Percentiles rank a stretch among this genome's conserved stretches.
These are phyloP conservation scores for Anthracocystis walkeri DNA, from an alignment of 1,284 basidiomycete genomes.

Conservation along the genomic window DNA sequence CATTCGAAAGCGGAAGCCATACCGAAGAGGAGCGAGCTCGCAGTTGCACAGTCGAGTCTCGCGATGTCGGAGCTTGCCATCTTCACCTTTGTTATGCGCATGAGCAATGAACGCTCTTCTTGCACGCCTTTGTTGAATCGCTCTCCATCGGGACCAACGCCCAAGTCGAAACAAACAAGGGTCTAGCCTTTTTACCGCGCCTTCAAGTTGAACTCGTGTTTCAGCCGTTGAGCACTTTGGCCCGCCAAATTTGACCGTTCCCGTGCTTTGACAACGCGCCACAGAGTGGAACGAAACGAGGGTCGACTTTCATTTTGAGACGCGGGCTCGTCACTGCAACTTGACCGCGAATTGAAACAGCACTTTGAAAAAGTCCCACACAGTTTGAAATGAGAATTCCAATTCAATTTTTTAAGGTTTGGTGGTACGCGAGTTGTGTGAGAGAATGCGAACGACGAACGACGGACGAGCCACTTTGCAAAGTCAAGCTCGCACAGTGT, in stretches of 20 bases:
- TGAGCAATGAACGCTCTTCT: no score
- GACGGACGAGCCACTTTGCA: slow-evolving; percentile 7
- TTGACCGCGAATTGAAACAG: no score
- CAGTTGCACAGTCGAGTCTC: no score
- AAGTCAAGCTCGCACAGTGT: not conserved
- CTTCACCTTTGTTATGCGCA: no score
- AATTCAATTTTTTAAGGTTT: slow-evolving; percentile 5
- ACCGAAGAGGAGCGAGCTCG: no score
- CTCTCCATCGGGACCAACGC: not conserved
- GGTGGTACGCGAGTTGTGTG: not conserved
- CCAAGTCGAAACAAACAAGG: not conserved
- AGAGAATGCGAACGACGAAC: not conserved
- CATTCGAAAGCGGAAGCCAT: no score
- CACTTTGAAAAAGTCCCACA: not conserved
- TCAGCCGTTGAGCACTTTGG: not conserved
- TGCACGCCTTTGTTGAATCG: no score
- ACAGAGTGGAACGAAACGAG: no score
- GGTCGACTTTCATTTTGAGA: no score
- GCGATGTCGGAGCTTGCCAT: not conserved
- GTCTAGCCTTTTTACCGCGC: not conserved
- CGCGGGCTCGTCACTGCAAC: no score
- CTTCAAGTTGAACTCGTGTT: not conserved
- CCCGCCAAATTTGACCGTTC: no score
- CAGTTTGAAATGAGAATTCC: not conserved
- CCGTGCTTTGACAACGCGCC: no score